Percentiles rank a stretch among this genome's conserved stretches.
phyloP scores from a whole-genome alignment of 2,329 filamentous ascomycete genomes.

The Bipolaris victoriae region DNA sequence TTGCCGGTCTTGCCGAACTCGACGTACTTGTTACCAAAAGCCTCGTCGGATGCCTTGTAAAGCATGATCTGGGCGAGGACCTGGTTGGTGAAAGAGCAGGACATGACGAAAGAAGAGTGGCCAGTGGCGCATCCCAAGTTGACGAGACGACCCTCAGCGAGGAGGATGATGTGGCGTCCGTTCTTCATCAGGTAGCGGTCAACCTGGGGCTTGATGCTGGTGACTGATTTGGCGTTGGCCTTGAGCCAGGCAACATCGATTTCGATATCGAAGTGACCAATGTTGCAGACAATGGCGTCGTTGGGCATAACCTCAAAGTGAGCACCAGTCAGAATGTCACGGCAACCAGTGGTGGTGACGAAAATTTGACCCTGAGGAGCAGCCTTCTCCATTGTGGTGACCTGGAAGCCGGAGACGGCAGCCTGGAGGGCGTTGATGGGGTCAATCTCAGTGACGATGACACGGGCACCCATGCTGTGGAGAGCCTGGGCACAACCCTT shows the following conservation, averaged over 20 bases:
- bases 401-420: slow-evolving; percentile 95
- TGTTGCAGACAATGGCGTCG: slow-evolving; percentile 99
- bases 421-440: slow-evolving; percentile 99
- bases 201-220: slow-evolving; percentile 99
- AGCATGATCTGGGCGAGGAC: slow-evolving; percentile 99
- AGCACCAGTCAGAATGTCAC: slow-evolving; percentile 89
- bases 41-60: slow-evolving; percentile 88
- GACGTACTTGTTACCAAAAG: slow-evolving; percentile 90
- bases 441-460: slow-evolving; percentile 95
- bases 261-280: slow-evolving; percentile 99
- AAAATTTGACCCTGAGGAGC: slow-evolving; percentile 92
- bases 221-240: slow-evolving; percentile 88
- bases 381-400: slow-evolving; percentile 97
- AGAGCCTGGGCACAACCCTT: slow-evolving; percentile 98
- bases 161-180: slow-evolving; percentile 96
- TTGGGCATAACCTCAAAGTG: slow-evolving; percentile 97
- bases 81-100: slow-evolving; percentile 99
- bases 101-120: slow-evolving; percentile 99
- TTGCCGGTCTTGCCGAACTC: slow-evolving; percentile 94
- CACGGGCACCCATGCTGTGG: slow-evolving; percentile 94
- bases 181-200: slow-evolving; percentile 95
- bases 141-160: slow-evolving; percentile 97
- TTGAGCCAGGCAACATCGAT: slow-evolving; percentile 99
- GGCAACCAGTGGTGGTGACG: slow-evolving; percentile 98
- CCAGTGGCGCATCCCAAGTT: slow-evolving; percentile 99